Conservation (phyloP, 2,329 filamentous ascomycete genomes). For the Hypoxylon sp. region DNA sequence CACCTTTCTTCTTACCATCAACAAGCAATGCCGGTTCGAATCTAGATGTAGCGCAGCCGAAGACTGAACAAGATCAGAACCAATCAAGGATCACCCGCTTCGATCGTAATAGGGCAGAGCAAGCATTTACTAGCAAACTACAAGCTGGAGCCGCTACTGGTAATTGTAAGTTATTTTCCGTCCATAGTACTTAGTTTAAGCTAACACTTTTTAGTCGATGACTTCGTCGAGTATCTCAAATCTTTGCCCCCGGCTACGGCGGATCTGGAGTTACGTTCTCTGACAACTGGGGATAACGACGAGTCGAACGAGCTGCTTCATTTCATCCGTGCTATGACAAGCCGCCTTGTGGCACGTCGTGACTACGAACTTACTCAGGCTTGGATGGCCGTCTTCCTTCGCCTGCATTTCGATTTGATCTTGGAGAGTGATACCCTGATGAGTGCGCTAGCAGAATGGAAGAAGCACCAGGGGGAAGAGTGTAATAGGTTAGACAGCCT, state of each 20-base stretch:
- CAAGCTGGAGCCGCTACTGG: conserved; percentile 65
- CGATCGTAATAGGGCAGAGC: conserved; percentile 69
- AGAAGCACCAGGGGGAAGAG: conserved; percentile 78
- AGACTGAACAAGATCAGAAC: conserved; percentile 48
- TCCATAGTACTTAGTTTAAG: conserved; percentile 9
- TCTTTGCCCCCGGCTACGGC: conserved; percentile 85
- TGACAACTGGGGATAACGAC: conserved; percentile 64
- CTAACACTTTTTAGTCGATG: conserved; percentile 61
- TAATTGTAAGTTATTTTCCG: conserved; percentile 67
- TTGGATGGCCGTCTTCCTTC: conserved; percentile 96
- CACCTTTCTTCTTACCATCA: conserved; percentile 92
- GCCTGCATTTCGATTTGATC: conserved; percentile 76
- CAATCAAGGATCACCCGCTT: conserved; percentile 77
- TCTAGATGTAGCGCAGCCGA: conserved; percentile 48
- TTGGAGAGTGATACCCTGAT: conserved; percentile 67
- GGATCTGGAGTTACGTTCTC: conserved; percentile 89
- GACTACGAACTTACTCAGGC: conserved; percentile 96
- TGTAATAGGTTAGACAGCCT: conserved; percentile 77
- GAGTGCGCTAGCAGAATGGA: conserved; percentile 76
- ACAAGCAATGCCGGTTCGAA: conserved; percentile 57
- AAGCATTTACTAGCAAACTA: conserved; percentile 70
- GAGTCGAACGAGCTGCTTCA: conserved; percentile 77
- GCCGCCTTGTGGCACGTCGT: conserved; percentile 73
- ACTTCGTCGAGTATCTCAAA: conserved; percentile 84
- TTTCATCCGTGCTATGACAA: conserved; percentile 86